Evolutionary conservation across 1,284 basidiomycete genomes (phyloP), one percentile per base, ranked within the genome.

Genomic region (Cutaneotrichosporon spelunceum): DNA sequence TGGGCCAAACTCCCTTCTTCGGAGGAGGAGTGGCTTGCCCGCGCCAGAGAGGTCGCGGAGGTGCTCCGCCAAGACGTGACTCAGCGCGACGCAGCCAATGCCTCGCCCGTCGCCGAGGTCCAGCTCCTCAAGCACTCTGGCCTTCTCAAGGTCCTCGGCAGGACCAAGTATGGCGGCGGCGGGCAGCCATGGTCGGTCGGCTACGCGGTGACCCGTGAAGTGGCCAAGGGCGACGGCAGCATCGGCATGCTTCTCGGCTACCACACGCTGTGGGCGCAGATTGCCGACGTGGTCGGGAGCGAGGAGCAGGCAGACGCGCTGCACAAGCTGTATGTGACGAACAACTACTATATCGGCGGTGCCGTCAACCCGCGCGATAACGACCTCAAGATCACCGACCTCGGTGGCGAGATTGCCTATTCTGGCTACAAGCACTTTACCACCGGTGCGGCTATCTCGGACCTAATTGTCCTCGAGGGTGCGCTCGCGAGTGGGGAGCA

Each of bases 361-460:
- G 76, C 75, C 0, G 76, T 78, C 63, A 78, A 78, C 63, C 76
- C 75, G 1, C 69, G 75, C 36, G 76, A 78, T 63, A 59, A 68
- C 21, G 75, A 76, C 52, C 67, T 78, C 55, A 61, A 66, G 26
- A 71, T 73, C 39, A 64, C 70, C 19, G 60, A 53, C 11, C 67
- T 71, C 57, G 65, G 64, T 5, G 61, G 63, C 42, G 67, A 65
- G 30, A 59, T 77, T 34, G 64, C 75, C 53, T 77, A 68, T 61
- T 68, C 70, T 49, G 76, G 76, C 44, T 70, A 67, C 45, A 78
- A 78, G 65, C 70, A 73, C 30, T 78, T 78, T 57, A 71, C 69
- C 8, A 78, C 76, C 1, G 75, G 74, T 19, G 69, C 68, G 24
- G 76, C 76, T 55, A 61, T 78, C n/a, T 70, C 67, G 33, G 76